phyloP scores from a whole-genome alignment of 495 filamentous ascomycete species.

The Lasiosphaeris hirsuta region DNA sequence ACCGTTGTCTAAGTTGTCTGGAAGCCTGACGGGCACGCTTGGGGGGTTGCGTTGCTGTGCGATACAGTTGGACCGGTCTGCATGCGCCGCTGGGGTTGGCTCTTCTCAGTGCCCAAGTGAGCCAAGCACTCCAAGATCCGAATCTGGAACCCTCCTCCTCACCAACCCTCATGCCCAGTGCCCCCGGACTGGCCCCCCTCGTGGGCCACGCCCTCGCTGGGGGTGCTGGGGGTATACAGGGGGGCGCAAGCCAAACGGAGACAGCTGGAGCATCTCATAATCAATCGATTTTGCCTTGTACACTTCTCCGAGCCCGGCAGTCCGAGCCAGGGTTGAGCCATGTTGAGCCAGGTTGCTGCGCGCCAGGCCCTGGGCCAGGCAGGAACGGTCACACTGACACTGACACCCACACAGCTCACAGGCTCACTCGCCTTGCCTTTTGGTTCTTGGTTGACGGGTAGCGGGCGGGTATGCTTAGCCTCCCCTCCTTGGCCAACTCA shows the following conservation, averaged over 20 bases:
- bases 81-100: conserved; percentile 6
- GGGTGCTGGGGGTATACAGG: background rate
- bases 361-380: conserved; percentile 13
- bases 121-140: conserved; percentile 15
- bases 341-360: conserved; percentile 4
- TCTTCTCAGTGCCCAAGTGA: background rate
- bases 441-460: conserved; percentile 25
- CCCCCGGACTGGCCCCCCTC: background rate
- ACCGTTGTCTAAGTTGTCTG: conserved; percentile 26
- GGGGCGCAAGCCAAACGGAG: background rate
- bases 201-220: background rate
- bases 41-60: conserved; percentile 12
- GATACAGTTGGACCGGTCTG: conserved; percentile 27
- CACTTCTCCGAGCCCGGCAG: conserved; percentile 16
- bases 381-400: conserved; percentile 26
- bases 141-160: conserved; percentile 5
- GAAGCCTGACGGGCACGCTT: conserved; percentile 23
- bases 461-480: conserved; percentile 33
- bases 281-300: background rate
- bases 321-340: conserved; percentile 13
- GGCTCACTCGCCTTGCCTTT: conserved; percentile 9
- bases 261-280: conserved; percentile 9
- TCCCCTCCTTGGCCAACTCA: conserved; percentile 27
- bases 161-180: background rate
- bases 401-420: conserved; percentile 21